Conservation (phyloP, 2,329 filamentous ascomycete species). For the Nannizziopsis barbatae region DNA sequence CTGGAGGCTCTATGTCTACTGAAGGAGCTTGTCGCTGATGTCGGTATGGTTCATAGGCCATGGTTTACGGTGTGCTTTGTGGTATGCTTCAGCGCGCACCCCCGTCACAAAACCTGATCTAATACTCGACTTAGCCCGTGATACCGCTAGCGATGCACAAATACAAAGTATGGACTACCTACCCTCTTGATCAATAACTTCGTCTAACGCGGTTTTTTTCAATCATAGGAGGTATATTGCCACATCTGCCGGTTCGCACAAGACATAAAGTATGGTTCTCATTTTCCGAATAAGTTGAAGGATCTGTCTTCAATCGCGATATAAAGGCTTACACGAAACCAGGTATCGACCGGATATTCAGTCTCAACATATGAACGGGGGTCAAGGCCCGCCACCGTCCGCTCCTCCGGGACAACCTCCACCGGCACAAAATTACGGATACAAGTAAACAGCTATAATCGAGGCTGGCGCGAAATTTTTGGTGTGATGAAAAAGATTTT, state of each 20-base stretch:
- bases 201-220: background rate
- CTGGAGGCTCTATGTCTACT: background rate
- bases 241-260: slow-evolving; percentile 18
- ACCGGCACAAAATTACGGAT: slow-evolving; percentile 10
- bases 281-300: background rate
- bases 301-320: background rate
- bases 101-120: background rate
- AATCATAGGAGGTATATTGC: slow-evolving; percentile 16
- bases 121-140: slow-evolving; percentile 18
- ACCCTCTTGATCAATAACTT: background rate
- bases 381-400: slow-evolving; percentile 8
- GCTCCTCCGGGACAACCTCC: slow-evolving; percentile 6
- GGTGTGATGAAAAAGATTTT: too few relatives aligned
- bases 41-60: slow-evolving; percentile 15
- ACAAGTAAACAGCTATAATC: slow-evolving; percentile 4
- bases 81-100: slow-evolving; percentile 13
- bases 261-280: slow-evolving; percentile 14
- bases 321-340: background rate
- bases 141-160: slow-evolving; percentile 26
- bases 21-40: background rate
- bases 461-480: too few relatives aligned
- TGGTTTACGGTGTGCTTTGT: slow-evolving; percentile 31
- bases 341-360: slow-evolving; percentile 17
- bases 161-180: slow-evolving; percentile 39
- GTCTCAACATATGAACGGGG: slow-evolving; percentile 13